Evolutionary conservation across 2,329 filamentous ascomycete species (phyloP).

Genomic region (Cordyceps javanica): DNA sequence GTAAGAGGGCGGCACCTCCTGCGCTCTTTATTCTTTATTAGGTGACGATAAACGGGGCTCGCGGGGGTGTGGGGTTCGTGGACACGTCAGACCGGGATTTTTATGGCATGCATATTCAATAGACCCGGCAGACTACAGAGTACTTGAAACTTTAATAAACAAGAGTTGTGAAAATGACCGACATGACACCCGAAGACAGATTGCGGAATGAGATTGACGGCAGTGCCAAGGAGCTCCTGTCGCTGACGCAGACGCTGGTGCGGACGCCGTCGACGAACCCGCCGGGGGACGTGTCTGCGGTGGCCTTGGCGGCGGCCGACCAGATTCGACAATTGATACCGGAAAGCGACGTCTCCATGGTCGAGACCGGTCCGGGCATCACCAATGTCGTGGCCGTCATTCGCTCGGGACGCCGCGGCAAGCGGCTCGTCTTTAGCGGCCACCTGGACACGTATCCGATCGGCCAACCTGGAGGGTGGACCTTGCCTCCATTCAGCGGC

Average conservation of each 20-base stretch:
- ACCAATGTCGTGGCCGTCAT: slow-evolving; percentile 12
- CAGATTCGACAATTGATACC: slow-evolving; percentile 12
- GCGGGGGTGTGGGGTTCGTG: not conserved
- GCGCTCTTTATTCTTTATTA: no score
- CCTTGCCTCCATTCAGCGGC: slow-evolving; percentile 4
- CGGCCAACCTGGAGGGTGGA: slow-evolving; percentile 12
- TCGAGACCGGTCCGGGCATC: slow-evolving; percentile 11
- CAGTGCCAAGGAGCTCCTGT: not conserved
- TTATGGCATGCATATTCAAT: not conserved
- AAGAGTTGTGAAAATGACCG: not conserved
- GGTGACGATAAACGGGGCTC: not conserved
- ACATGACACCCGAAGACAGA: not conserved
- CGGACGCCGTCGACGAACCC: slow-evolving; percentile 6
- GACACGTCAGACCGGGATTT: not conserved
- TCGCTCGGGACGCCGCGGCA: slow-evolving; percentile 4
- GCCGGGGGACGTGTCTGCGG: slow-evolving; percentile 8
- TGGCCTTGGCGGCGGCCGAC: slow-evolving; percentile 4
- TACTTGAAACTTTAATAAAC: not conserved
- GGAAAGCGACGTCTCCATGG: slow-evolving; percentile 8
- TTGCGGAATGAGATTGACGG: not conserved
- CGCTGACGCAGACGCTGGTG: not conserved
- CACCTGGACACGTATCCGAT: slow-evolving; percentile 14
- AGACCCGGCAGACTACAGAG: not conserved
- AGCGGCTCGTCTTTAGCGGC: slow-evolving; percentile 14
- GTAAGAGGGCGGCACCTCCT: no score